A percentile compares a stretch with the other conserved stretches of the same genome.
phyloP scores from a whole-genome alignment of 371 early-diverging fungal genomes.

The Mortierella sp. region DNA sequence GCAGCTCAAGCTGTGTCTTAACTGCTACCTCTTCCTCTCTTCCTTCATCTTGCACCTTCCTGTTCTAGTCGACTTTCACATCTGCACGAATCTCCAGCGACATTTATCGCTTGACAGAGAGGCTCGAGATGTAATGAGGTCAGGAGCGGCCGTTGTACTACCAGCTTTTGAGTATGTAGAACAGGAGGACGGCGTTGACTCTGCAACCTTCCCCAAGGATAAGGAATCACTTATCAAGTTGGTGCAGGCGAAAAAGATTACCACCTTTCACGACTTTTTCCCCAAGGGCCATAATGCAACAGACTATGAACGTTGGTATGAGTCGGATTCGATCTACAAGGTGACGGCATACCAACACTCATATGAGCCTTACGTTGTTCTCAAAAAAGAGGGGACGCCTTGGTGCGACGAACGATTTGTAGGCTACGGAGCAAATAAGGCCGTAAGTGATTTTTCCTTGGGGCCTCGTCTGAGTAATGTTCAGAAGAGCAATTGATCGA shows the following conservation, averaged over 20 bases:
- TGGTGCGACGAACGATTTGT: conserved; percentile 80
- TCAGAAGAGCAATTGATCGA: no score
- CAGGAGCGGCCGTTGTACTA: conserved; percentile 67
- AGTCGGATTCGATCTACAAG: conserved; percentile 59
- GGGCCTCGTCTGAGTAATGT: no score
- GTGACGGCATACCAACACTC: conserved; percentile 70
- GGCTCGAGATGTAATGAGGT: conserved; percentile 55
- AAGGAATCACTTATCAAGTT: conserved; percentile 58
- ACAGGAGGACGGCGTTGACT: conserved; percentile 65
- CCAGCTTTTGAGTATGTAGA: conserved; percentile 74
- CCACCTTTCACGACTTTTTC: conserved; percentile 72
- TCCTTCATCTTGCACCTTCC: not conserved
- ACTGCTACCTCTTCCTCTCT: no score
- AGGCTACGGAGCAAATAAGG: conserved; percentile 77
- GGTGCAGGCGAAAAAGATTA: conserved; percentile 59
- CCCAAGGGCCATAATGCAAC: conserved; percentile 73
- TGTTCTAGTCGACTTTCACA: conserved; percentile 67
- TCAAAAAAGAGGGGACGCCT: conserved; percentile 67
- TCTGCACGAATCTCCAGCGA: conserved; percentile 69
- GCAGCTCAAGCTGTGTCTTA: not conserved
- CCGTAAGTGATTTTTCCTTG: conserved; percentile 46
- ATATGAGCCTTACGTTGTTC: conserved; percentile 76
- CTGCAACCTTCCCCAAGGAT: conserved; percentile 62
- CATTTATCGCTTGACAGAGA: conserved; percentile 55
- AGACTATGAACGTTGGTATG: conserved; percentile 68